phyloP scores from a whole-genome alignment of 1,284 basidiomycete genomes.

The Ustilago curta region DNA sequence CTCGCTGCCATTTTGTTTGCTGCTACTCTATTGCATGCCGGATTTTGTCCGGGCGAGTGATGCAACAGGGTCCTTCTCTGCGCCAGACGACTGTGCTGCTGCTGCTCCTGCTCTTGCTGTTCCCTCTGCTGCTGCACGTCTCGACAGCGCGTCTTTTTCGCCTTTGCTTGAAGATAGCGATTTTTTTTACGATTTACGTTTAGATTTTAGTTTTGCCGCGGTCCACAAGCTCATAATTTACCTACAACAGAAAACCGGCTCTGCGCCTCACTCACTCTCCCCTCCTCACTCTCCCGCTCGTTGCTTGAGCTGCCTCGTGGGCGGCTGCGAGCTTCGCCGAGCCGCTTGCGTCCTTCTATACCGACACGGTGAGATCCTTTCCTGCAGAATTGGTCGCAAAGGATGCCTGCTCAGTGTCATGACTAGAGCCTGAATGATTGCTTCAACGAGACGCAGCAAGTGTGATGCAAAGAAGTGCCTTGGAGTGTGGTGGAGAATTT shows the following conservation, averaged over 20 bases:
- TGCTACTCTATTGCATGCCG: not conserved
- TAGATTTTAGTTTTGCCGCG: not conserved
- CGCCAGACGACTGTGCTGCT: not conserved
- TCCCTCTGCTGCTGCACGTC: not conserved
- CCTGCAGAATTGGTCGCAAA: too few relatives aligned
- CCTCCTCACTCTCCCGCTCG: too few relatives aligned
- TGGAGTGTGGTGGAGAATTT: too few relatives aligned
- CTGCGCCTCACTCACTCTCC: not conserved
- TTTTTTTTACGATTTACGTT: not conserved
- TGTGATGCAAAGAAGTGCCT: too few relatives aligned
- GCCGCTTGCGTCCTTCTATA: too few relatives aligned
- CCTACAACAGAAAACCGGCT: not conserved
- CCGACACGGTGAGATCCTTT: too few relatives aligned
- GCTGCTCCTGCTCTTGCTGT: not conserved
- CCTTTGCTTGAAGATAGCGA: constrained; percentile 6
- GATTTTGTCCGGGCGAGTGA: not conserved
- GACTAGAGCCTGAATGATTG: too few relatives aligned
- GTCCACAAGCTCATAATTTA: not conserved
- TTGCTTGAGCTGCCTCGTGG: too few relatives aligned
- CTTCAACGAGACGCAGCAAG: too few relatives aligned
- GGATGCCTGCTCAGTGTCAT: too few relatives aligned
- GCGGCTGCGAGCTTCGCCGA: too few relatives aligned
- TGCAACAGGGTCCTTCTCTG: constrained; percentile 4
- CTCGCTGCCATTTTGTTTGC: too few relatives aligned
- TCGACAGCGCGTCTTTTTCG: constrained; percentile 3